Evolutionary conservation across 2,329 filamentous ascomycete genomes (phyloP), one percentile per base, ranked within the genome.

Genomic region (Whalleya microplaca): DNA sequence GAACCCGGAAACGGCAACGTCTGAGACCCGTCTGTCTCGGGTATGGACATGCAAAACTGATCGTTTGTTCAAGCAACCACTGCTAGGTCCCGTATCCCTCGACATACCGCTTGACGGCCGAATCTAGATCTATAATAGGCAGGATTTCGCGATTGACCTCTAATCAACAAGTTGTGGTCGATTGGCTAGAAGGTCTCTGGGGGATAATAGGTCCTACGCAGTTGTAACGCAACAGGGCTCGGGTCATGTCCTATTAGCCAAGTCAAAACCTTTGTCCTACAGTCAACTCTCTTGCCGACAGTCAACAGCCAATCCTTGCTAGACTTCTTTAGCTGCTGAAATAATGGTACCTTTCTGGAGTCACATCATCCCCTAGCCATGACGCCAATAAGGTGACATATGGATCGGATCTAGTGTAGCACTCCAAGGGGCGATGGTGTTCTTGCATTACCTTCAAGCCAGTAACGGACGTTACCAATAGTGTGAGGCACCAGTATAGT

Each of bases 81-180:
- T 67, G 64, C 63, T 60, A 55, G 56, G 40, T 56, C 59, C 64
- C 65, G 65, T 62, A 47, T 37, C 45, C 45, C 32, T 56, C 51
- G 56, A 46, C 23, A 49, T 54, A 41, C 57, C 65, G 61, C 64
- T 64, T 62, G 61, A 64, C 56, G 62, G 59, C 65, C 53, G 64
- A 62, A 67, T 69, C 66, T 59, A 40, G 48, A 55, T 63, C 64
- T 62, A 42, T 47, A 63, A 64, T 55, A 64, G 63, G 65, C 58
- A 68, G 64, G 55, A 56, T 18, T 66, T 68, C 62, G 66, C 65
- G 66, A 68, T 57, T 32, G 29, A 48, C 45, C 42, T 37, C 42
- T 21, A 19, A 42, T 41, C 49, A 23, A 19, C 32, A 23, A 42
- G 27, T 51, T 44, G 29, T 57, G 55, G 45, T 55, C 56, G 54